Evolutionary conservation across 1,284 basidiomycete genomes (phyloP).

Genomic region (Sporisorium exsertum): DNA sequence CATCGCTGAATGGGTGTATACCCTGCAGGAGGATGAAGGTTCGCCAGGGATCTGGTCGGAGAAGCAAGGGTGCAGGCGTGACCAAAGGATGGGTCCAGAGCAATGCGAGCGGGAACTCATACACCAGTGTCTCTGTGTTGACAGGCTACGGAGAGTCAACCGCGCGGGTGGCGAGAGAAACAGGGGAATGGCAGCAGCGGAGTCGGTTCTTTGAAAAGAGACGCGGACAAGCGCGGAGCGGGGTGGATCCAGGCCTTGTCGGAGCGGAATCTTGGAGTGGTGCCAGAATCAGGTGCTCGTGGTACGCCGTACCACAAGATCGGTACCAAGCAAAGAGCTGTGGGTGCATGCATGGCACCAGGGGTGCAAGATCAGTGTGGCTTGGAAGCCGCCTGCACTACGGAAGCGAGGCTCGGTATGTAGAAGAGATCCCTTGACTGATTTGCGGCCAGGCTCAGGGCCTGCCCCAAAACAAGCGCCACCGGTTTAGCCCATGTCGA

Average conservation of each 20-base stretch:
- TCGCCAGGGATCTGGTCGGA: constrained; percentile 1
- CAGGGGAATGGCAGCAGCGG: background rate
- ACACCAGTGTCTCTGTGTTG: background rate
- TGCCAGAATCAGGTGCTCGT: constrained; percentile 20
- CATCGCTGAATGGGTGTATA: constrained; percentile 6
- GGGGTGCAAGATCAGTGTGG: constrained; percentile 8
- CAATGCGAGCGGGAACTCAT: constrained; percentile 2
- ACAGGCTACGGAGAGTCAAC: background rate
- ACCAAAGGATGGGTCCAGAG: constrained; percentile 3
- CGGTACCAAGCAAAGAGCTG: constrained; percentile 11
- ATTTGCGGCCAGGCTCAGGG: background rate
- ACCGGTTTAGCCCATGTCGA: background rate
- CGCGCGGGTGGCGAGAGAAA: background rate
- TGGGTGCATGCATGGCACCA: background rate
- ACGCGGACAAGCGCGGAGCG: constrained; percentile 19
- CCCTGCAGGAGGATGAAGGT: too few relatives aligned
- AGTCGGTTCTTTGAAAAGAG: constrained; percentile 9
- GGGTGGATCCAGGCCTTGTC: constrained; percentile 28
- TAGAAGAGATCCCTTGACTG: too few relatives aligned
- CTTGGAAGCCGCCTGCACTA: background rate
- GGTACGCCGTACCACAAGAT: constrained; percentile 22
- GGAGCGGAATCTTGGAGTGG: constrained; percentile 5
- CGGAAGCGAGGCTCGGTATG: background rate
- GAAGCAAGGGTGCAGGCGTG: constrained; percentile 2
- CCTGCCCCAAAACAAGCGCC: background rate